Evolutionary conservation across 495 filamentous ascomycete genomes (phyloP), one percentile per base, ranked within the genome.

Genomic region (Penicillium parvum): DNA sequence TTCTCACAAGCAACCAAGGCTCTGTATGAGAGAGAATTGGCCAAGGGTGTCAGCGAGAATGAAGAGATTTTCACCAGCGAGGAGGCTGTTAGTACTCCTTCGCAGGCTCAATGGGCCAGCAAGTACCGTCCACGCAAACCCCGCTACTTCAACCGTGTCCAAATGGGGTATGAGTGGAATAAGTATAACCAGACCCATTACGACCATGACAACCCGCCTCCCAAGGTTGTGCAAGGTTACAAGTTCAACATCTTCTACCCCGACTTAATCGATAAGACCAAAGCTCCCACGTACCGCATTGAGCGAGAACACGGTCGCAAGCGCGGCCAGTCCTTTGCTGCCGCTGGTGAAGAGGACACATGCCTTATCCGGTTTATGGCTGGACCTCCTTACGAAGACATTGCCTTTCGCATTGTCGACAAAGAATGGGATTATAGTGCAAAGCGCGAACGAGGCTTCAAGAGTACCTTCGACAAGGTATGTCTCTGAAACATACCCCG

Each of bases 151-250:
- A 97, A 97, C 60, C 83, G 92, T 15, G 90, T 96, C 28, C 90
- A 96, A 65, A 97, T 96, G 88, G 92, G 92, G 28, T 99, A 96
- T 65, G 92, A 99, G 61, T 99, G 92, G 92, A 99, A 99, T 63
- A 99, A 99, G 60, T 99, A 99, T 73, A 99, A 99, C 55, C 92
- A 99, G 65, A 99, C 92, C 2, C 92, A 99, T 69, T 99, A 99
- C 68, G 94, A 97, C 58, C 91, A 96, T 63, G 94, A 97, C 56
- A 96, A 99, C 53, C 92, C 92, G 5, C 92, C 92, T 2, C 92
- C 92, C 10, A 95, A 96, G 65, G 92, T 98, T 15, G 92, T 98
- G 32, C 92, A 98, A 65, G 92, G 92, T 22, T 99, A 97, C 68
- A 95, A 95, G 52, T 99, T 99, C 74, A 99, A 97, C 64, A 94